phyloP scores from a whole-genome alignment of 2,329 filamentous ascomycete genomes.

The Raffaelea ambrosiae region DNA sequence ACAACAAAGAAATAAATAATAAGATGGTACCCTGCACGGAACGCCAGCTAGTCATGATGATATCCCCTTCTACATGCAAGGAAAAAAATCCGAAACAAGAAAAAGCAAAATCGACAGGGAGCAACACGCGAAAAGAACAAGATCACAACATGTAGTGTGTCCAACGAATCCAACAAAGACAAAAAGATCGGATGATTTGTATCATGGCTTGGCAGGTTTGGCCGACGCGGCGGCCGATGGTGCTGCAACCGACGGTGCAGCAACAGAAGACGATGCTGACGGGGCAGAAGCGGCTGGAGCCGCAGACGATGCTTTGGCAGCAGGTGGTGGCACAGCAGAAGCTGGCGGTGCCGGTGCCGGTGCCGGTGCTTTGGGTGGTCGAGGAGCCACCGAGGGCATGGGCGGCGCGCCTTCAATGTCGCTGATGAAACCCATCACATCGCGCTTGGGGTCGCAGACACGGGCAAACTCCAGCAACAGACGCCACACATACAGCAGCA shows the following conservation, averaged over 20 bases:
- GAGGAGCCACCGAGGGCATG: too few species aligned
- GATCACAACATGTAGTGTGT: not conserved
- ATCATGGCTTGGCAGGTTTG: too few species aligned
- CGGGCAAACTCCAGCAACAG: constrained; percentile 50
- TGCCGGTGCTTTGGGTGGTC: too few species aligned
- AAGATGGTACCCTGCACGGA: not conserved
- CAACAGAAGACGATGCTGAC: too few species aligned
- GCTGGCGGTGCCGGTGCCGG: too few species aligned
- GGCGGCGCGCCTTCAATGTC: constrained; percentile 22
- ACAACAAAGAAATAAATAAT: not conserved
- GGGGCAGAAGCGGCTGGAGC: too few species aligned
- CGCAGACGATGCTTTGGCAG: too few species aligned
- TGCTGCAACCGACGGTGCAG: too few species aligned
- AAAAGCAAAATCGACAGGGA: not conserved
- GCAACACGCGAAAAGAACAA: not conserved
- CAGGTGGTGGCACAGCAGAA: too few species aligned
- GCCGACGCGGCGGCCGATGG: too few species aligned
- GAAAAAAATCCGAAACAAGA: not conserved
- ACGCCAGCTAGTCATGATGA: not conserved
- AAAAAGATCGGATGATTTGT: too few species aligned
- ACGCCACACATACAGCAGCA: constrained; percentile 57
- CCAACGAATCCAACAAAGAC: too few species aligned
- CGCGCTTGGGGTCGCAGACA: constrained; percentile 35
- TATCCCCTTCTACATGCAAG: not conserved
- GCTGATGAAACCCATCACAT: constrained; percentile 33